A percentile compares a stretch with the other conserved stretches of the same genome.
Conservation (phyloP, 768 basidiomycete genomes). For the Boletus edulis region DNA sequence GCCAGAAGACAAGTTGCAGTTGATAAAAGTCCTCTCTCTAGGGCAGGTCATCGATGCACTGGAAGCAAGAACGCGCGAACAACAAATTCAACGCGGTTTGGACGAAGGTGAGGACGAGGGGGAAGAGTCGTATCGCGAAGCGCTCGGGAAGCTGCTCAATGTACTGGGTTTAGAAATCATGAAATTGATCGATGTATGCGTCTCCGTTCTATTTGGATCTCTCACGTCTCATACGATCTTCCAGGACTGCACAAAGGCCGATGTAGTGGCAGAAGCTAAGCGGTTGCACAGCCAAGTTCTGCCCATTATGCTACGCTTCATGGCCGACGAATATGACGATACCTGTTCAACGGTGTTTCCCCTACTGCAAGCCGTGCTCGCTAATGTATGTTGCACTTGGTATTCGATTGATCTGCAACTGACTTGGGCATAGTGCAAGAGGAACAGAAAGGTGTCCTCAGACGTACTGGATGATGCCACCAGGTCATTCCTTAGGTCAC, state of each 20-base stretch:
- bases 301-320: slow-evolving; percentile 82
- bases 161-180: slow-evolving; percentile 77
- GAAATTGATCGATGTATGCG: slow-evolving; percentile 74
- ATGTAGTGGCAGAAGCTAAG: slow-evolving; percentile 62
- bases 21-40: slow-evolving; percentile 86
- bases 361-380: slow-evolving; percentile 70
- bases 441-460: slow-evolving; percentile 56
- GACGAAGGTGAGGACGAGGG: slow-evolving; percentile 73
- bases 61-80: slow-evolving; percentile 68
- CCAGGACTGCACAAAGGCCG: slow-evolving; percentile 61
- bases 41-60: slow-evolving; percentile 79
- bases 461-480: slow-evolving; percentile 63
- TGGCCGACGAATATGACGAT: slow-evolving; percentile 89
- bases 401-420: background rate
- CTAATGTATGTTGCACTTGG: slow-evolving; percentile 49
- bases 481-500: slow-evolving; percentile 71
- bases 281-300: slow-evolving; percentile 63
- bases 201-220: background rate
- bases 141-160: slow-evolving; percentile 81
- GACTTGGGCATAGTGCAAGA: slow-evolving; percentile 68
- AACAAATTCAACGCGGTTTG: slow-evolving; percentile 58
- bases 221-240: slow-evolving; percentile 3
- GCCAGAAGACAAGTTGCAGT: slow-evolving; percentile 81
- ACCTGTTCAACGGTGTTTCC: slow-evolving; percentile 85
- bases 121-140: slow-evolving; percentile 86